A percentile compares a stretch with the other conserved stretches of the same genome.
Evolutionary conservation across 768 basidiomycete genomes (phyloP).

Genomic region (Boletus sp.): DNA sequence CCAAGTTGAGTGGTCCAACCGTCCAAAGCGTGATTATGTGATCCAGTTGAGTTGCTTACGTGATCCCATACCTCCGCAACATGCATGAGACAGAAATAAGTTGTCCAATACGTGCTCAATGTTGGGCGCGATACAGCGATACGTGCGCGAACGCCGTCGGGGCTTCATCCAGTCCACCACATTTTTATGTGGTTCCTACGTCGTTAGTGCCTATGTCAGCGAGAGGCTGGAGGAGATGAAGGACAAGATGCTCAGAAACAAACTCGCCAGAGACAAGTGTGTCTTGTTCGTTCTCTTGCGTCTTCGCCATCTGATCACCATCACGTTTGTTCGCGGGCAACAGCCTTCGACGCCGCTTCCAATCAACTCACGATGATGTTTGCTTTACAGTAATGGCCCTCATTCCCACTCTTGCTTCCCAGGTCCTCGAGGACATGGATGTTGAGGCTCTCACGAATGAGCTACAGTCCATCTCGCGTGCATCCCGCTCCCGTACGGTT

Average conservation of each 20-base stretch:
- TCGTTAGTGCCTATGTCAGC: conserved; percentile 57
- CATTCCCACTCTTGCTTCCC: conserved; percentile 61
- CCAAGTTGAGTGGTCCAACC: no score
- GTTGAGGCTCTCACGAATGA: conserved; percentile 68
- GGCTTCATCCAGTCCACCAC: conserved; percentile 49
- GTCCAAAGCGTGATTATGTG: no score
- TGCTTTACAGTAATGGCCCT: conserved; percentile 74
- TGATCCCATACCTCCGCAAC: not conserved
- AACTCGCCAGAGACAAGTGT: conserved; percentile 59
- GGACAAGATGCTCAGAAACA: conserved; percentile 57
- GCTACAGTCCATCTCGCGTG: conserved; percentile 45
- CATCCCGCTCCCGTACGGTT: conserved; percentile 23
- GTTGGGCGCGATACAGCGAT: conserved; percentile 45
- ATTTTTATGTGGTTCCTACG: conserved; percentile 60
- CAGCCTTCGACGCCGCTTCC: conserved; percentile 72
- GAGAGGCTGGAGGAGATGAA: conserved; percentile 66
- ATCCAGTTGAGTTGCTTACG: not conserved
- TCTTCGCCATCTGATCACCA: not conserved
- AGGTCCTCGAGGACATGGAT: conserved; percentile 71
- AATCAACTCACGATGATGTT: conserved; percentile 72
- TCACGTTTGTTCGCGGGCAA: not conserved
- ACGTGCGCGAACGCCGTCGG: conserved; percentile 47
- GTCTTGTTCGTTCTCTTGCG: conserved; percentile 1
- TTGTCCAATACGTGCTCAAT: conserved; percentile 26
- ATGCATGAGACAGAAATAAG: not conserved